Evolutionary conservation across 2,329 filamentous ascomycete genomes (phyloP).

Genomic region (Talaromyces piceae): DNA sequence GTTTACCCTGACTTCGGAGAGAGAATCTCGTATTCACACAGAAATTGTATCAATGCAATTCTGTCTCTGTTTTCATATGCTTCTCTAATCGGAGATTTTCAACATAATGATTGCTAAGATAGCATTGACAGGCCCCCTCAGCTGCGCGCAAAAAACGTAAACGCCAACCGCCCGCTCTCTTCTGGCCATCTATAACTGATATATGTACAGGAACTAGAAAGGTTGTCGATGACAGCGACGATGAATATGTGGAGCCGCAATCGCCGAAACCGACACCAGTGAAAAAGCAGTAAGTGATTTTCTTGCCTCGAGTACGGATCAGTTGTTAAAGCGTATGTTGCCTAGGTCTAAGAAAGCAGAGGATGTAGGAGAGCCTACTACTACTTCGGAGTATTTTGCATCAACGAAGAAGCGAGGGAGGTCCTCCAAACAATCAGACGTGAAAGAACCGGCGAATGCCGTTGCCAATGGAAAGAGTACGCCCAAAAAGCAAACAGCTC

Average conservation of each 20-base stretch:
- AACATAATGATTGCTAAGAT: conserved; percentile 4
- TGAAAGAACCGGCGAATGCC: conserved; percentile 15
- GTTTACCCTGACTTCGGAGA: not conserved
- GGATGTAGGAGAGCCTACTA: conserved; percentile 49
- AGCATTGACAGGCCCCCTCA: conserved; percentile 5
- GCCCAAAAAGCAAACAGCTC: conserved; percentile 39
- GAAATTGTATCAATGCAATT: too few species aligned
- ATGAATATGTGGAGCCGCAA: conserved; percentile 51
- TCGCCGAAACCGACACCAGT: conserved; percentile 32
- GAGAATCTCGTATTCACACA: too few species aligned
- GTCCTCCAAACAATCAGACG: conserved; percentile 23
- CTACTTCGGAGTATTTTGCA: conserved; percentile 57
- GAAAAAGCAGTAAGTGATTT: conserved; percentile 43
- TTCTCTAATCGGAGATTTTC: not conserved
- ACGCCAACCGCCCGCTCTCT: not conserved
- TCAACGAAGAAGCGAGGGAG: conserved; percentile 50
- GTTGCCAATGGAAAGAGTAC: conserved; percentile 18
- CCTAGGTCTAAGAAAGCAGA: conserved; percentile 43
- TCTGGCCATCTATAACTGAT: not conserved
- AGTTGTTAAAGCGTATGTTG: conserved; percentile 7
- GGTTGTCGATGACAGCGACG: conserved; percentile 73
- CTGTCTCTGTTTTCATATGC: too few species aligned
- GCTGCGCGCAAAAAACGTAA: conserved; percentile 11
- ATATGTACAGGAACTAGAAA: conserved; percentile 47
- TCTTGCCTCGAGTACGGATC: conserved; percentile 3